Evolutionary conservation across 1,284 basidiomycete species (phyloP), one percentile per base, ranked within the genome.

Genomic region (Tetrapyrgos nigripes): DNA sequence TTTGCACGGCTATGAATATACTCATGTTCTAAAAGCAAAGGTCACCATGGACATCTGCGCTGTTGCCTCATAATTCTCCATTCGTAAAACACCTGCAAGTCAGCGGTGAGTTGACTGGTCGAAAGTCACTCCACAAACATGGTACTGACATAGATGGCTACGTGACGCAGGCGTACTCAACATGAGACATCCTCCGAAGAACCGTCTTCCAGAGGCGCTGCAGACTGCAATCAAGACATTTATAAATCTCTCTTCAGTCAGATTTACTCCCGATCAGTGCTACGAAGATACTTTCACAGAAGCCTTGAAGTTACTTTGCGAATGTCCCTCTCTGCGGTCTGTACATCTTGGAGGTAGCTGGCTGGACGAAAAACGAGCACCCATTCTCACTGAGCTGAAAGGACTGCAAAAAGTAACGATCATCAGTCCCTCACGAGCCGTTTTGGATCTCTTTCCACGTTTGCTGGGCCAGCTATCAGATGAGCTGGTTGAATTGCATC

Each of bases 401-500:
- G 13, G 37, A 11, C 28, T 59, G 5, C 49, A 26, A 31, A 61
- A 54, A 35, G 14, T 62, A n/a, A 54, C 61, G 4, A 23, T 62
- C 6, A 33, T 50, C 29, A 53, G 50, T 31, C 57, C 61, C 4
- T 47, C 57, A 1, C 29, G 61, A 9, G 51, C 51, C 3, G 31
- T 62, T 4, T 48, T 62, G 19, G 50, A 59, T n/a, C 24, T 21
- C 3, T 50, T 62, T 5, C 37, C 55, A 37, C 54, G 33, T 10
- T 62, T 57, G 61, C 37, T 62, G n/a, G 26, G 31, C 23, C 26
- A 21, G 28, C 37, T 62, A 2, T 31, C 50, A 26, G 29, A 27
- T 13, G 47, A 50, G 14, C 29, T 62, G 17, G n/a, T 53, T 21
- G 54, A 59, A n/a, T 55, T 62, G 35, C 57, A 62, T 50, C 21